Base-by-base conservation (phyloP, 371 early-diverging fungal genomes). In the Mucor racemosus region DNA sequence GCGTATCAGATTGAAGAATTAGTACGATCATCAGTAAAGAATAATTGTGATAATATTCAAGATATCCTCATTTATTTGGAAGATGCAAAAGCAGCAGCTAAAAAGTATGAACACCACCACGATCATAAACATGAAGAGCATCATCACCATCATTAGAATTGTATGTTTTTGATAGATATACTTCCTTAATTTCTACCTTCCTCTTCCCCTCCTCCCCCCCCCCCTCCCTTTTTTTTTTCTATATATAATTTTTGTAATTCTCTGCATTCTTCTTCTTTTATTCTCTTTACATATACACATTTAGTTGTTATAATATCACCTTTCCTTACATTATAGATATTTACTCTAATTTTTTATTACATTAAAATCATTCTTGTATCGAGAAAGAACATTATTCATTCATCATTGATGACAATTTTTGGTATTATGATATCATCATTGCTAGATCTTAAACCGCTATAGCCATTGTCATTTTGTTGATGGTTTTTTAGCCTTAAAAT, bases 41-140 rank as follows among this genome's bases (percentile, higher is more conserved):
- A 61, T 1, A 63, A 72, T 14, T 76, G 73, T 59, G 72, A 74
- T 5, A 64, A 75, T 56, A 66, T 79, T 41, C 81, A 83, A 60
- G 74, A 80, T 62, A 68, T 83, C 3, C 39, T 73, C 36, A 72
- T 83, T 21, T 72, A 74, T 61, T 50, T 80, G 13, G 73, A 80
- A 55, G 73, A 73, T 53, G 39, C 44, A 0, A 17, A 40, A 13
- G 60, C 64, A 31, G 54, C 53, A 15, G 35, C 53, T 9, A 19
- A 44, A 21, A n/a, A 54, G 10, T 41, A 60, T 9, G 42, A 56
- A 5, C 56, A 63, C 15, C 9, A n/a, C 55, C 14, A 53, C n/a
- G n/a, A 57, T 39, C 60, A 56, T 42, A 33, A 65, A n/a, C 57
- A 64, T 54, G 21, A 50, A 10, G 50, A 50, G 50, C 50, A 26